A percentile compares a stretch with the other conserved stretches of the same genome.
phyloP scores from a whole-genome alignment of 768 basidiomycete genomes.

The Russula griseocarnosa region DNA sequence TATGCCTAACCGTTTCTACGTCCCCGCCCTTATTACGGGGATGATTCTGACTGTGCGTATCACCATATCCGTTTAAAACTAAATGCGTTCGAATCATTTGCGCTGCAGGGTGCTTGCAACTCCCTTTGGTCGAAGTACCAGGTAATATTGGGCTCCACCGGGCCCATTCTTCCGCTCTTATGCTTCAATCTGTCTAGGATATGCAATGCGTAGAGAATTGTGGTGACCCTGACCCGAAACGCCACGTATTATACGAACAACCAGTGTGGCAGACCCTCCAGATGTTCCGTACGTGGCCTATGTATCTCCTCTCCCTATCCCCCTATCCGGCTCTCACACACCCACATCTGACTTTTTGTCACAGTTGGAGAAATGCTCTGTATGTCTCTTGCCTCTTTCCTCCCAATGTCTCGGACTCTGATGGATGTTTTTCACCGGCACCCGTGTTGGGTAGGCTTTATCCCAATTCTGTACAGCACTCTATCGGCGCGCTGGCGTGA shows the following conservation, averaged over 20 bases:
- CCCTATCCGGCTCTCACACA: conserved; percentile 14
- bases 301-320: conserved; percentile 8
- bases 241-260: conserved; percentile 82
- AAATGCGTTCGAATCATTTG: conserved; percentile 4
- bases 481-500: conserved; percentile 45
- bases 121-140: conserved; percentile 84
- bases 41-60: conserved; percentile 84
- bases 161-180: conserved; percentile 4
- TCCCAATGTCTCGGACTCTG: conserved; percentile 1
- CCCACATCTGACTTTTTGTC: conserved; percentile 32
- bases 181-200: conserved; percentile 47
- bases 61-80: not conserved
- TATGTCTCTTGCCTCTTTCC: conserved; percentile 42
- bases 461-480: conserved; percentile 76
- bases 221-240: conserved; percentile 52
- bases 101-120: conserved; percentile 65
- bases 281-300: conserved; percentile 71
- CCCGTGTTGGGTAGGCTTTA: conserved; percentile 57
- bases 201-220: conserved; percentile 99
- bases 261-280: conserved; percentile 91
- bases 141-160: conserved; percentile 40
- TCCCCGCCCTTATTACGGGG: conserved; percentile 80
- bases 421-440: conserved; percentile 9
- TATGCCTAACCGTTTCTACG: conserved; percentile 66
- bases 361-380: conserved; percentile 92